Base-by-base conservation (phyloP, 2,329 filamentous ascomycete species). In the Thielaviopsis musarum region DNA sequence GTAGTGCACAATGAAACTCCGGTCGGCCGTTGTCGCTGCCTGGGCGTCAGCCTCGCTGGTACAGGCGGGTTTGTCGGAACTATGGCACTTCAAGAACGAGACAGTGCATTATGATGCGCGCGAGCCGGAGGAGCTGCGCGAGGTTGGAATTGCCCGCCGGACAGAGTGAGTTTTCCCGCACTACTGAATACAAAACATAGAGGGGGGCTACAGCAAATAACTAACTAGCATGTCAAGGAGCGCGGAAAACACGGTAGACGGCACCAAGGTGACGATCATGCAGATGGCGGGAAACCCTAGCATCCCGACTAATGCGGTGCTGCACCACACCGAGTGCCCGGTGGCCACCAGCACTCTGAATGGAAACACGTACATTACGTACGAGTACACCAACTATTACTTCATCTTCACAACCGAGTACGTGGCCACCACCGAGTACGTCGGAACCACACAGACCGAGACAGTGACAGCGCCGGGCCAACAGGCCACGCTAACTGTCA, bases 401-500 rank as follows among this genome's bases (percentile, higher is more conserved):
- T 66, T 66, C 7, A 58, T 64, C 41, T 66, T 64, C 15, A 62
- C 63, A 10, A 58, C 57, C 19, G 58, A 59, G 21, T 62, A 57
- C 15, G 41, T 54, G 17, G 65, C 63, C 13, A 45, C 62, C 7
- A 62, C 62, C 7, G 52, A 61, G 51, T 64, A 61, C 28, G 57
- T 63, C 21, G 64, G 62, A 4, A 59, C 65, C 51, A 65, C 64
- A 58, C 30, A 57, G 55, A 57, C 38, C 1, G 34, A 24, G 19
- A 57, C 55, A 1, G 53, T 55, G 9, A 55, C 53, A 1, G 28
- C 15, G 5, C 15, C 26, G 5, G 53, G 53, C 6, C 5, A 17
- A 3, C 15, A 5, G 38, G 22, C n/a, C n/a, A 60, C 58, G 21
- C 48, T 58, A 7, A 59, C 61, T 3, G 61, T 61, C 21, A 59